Evolutionary conservation across 768 basidiomycete species (phyloP).

Genomic region (Tulasnella sp.): DNA sequence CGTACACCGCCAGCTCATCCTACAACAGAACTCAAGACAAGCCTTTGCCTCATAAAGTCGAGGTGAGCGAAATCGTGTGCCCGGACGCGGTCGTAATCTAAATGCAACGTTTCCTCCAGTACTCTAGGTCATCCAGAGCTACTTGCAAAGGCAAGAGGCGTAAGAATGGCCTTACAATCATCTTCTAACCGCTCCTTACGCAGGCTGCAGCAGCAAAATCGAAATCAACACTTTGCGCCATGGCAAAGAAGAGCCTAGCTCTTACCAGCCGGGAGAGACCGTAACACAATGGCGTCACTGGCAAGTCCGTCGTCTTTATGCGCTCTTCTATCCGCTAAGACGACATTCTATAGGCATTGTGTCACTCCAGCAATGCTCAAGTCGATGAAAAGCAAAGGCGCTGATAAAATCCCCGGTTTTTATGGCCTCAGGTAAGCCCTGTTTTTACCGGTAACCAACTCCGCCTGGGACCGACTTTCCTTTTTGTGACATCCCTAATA

Average conservation of each 20-base stretch:
- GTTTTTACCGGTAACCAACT: not conserved
- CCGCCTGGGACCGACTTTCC: not conserved
- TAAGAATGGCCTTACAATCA: not conserved
- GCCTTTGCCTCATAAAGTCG: not conserved
- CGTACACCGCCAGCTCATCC: not conserved
- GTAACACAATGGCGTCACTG: slow-evolving; percentile 69
- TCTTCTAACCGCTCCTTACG: not conserved
- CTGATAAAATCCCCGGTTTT: slow-evolving; percentile 42
- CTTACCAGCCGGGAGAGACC: slow-evolving; percentile 36
- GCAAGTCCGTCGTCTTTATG: slow-evolving; percentile 34
- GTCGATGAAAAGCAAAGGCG: slow-evolving; percentile 33
- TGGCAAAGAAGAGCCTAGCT: slow-evolving; percentile 35
- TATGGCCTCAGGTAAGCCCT: slow-evolving; percentile 36
- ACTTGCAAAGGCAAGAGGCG: not conserved
- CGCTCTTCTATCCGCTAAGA: not conserved
- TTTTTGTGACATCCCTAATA: not conserved
- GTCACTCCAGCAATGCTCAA: slow-evolving; percentile 48
- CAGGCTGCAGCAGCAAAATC: not conserved
- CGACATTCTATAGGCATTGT: slow-evolving; percentile 40
- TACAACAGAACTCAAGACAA: not conserved
- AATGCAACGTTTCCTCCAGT: not conserved
- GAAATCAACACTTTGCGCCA: slow-evolving; percentile 40
- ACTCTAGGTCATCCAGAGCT: not conserved
- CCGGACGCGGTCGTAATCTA: not conserved
- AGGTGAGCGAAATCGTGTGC: not conserved